Conservation (phyloP, 257 asterid species). For the Forsythia suspensa region DNA sequence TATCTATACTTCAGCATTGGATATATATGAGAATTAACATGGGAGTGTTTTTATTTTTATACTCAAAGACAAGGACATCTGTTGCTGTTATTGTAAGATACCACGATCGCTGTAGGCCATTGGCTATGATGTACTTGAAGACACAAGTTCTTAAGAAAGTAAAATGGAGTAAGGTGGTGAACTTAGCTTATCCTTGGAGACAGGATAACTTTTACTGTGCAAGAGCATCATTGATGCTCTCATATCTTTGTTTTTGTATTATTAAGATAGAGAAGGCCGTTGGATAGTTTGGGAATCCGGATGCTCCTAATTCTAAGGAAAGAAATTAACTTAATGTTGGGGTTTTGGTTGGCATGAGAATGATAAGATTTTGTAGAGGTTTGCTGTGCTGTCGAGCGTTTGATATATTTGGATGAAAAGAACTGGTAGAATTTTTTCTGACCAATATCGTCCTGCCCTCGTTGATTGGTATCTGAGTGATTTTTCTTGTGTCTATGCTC, state of each 20-base stretch:
- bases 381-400: background rate
- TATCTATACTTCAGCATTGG: background rate
- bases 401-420: background rate
- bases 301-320: background rate
- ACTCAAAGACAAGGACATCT: background rate
- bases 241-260: background rate
- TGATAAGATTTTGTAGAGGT: background rate
- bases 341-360: background rate
- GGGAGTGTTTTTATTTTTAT: background rate
- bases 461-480: background rate
- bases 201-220: background rate
- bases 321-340: background rate
- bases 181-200: background rate
- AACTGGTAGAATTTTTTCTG: no score
- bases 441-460: background rate
- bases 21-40: no score
- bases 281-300: background rate
- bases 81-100: background rate
- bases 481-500: background rate
- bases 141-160: background rate
- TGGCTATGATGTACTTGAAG: background rate
- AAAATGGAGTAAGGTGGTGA: background rate
- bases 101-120: background rate
- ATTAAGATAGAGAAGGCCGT: background rate
- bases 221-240: background rate